phyloP scores from a whole-genome alignment of 2,329 filamentous ascomycete genomes.

The Cercospora citrullina region DNA sequence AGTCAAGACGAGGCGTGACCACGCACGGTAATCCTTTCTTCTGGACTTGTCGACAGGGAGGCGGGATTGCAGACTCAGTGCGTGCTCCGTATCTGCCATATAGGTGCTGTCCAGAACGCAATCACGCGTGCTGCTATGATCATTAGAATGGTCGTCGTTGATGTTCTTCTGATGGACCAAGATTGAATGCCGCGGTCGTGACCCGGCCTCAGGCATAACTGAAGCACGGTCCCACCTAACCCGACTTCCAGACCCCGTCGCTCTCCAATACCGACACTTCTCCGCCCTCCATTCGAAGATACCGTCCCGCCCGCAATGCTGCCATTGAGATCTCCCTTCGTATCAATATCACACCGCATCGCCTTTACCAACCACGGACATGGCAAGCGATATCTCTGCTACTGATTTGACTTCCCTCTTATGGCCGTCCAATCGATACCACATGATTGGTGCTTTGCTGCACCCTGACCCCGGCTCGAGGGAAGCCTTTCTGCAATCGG shows the following conservation, averaged over 20 bases:
- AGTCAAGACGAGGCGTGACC: no score
- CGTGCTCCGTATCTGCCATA: neutral
- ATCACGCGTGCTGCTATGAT: neutral
- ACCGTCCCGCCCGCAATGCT: slow-evolving; percentile 6
- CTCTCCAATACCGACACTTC: neutral
- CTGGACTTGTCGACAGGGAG: neutral
- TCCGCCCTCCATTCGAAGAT: neutral
- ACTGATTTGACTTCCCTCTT: slow-evolving; percentile 9
- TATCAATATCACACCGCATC: neutral
- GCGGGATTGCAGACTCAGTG: neutral
- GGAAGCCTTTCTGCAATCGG: slow-evolving; percentile 15
- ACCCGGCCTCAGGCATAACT: neutral
- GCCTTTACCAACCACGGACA: slow-evolving; percentile 3
- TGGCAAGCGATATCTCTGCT: slow-evolving; percentile 8
- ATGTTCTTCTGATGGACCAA: neutral
- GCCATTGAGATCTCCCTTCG: neutral
- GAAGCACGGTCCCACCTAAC: neutral
- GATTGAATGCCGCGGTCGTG: neutral
- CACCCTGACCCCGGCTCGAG: neutral
- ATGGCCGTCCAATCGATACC: neutral
- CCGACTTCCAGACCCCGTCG: neutral
- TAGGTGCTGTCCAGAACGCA: neutral
- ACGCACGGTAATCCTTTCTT: neutral
- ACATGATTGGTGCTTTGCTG: slow-evolving; percentile 2
- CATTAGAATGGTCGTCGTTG: neutral